phyloP scores from a whole-genome alignment of 768 basidiomycete species.

The Phanerochaete carnosa region DNA sequence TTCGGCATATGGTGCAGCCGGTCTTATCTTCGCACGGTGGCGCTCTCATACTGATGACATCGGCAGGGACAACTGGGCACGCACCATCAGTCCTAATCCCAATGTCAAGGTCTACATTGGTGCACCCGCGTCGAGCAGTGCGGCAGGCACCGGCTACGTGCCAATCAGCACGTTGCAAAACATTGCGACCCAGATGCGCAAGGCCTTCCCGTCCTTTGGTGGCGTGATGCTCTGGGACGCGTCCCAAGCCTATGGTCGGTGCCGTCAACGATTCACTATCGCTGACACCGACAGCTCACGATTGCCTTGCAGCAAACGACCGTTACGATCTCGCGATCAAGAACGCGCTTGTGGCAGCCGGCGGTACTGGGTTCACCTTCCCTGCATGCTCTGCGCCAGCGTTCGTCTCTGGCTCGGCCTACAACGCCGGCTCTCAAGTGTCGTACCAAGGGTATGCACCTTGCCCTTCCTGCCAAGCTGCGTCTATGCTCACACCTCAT shows the following conservation, averaged over 20 bases:
- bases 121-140: conserved; percentile 38
- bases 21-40: conserved; percentile 1
- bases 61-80: conserved; percentile 44
- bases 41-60: neutral
- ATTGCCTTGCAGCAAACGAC: conserved; percentile 40
- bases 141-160: conserved; percentile 40
- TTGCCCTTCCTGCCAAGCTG: neutral
- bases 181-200: conserved; percentile 31
- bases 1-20: conserved; percentile 27
- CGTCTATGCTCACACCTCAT: neutral
- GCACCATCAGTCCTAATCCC: conserved; percentile 36
- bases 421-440: conserved; percentile 49
- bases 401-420: conserved; percentile 45
- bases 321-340: conserved; percentile 62
- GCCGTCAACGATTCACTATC: neutral
- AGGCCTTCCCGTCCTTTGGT: conserved; percentile 40
- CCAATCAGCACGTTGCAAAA: conserved; percentile 28
- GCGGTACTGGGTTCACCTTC: conserved; percentile 67
- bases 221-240: conserved; percentile 45
- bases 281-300: neutral
- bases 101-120: conserved; percentile 46
- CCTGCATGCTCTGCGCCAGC: conserved; percentile 57
- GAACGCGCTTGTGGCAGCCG: conserved; percentile 52
- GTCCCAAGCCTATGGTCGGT: conserved; percentile 41
- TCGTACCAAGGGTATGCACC: conserved; percentile 50